phyloP scores from a whole-genome alignment of 2,329 filamentous ascomycete species.

The Proliferodiscus dingleyae region DNA sequence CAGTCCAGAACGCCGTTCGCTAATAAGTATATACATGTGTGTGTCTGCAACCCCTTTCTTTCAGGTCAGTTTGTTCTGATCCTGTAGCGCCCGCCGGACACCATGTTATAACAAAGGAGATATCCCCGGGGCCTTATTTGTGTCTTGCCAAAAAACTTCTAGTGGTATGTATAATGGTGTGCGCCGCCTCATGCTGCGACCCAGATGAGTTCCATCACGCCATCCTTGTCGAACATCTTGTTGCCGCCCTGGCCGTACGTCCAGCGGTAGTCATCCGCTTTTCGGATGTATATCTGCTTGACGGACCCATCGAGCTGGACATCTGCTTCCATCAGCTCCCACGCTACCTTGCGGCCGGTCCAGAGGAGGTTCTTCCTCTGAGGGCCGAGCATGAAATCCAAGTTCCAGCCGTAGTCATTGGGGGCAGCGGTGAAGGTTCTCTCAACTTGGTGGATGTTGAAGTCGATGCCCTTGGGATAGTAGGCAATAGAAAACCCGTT shows the following conservation, averaged over 20 bases:
- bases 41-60: too few species aligned
- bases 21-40: too few species aligned
- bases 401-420: conserved; percentile 29
- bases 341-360: conserved; percentile 48
- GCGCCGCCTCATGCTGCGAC: conserved; percentile 38
- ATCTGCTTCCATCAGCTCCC: conserved; percentile 48
- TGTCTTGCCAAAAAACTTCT: too few species aligned
- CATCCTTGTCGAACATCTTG: conserved; percentile 49
- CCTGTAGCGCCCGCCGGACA: too few species aligned
- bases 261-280: conserved; percentile 50
- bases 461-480: conserved; percentile 28
- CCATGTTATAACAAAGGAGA: too few species aligned
- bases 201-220: conserved; percentile 54
- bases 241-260: conserved; percentile 37
- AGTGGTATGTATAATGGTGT: too few species aligned
- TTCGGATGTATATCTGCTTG: conserved; percentile 49
- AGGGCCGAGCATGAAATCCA: conserved; percentile 47
- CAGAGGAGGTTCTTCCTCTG: conserved; percentile 43
- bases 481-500: conserved; percentile 29
- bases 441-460: conserved; percentile 30
- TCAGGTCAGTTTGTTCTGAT: too few species aligned
- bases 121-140: too few species aligned
- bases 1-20: too few species aligned
- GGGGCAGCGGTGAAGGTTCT: conserved; percentile 25
- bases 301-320: conserved; percentile 46